A percentile compares a stretch with the other conserved stretches of the same genome.
Evolutionary conservation across 2,329 filamentous ascomycete genomes (phyloP).

Genomic region (Trichoderma sp.): DNA sequence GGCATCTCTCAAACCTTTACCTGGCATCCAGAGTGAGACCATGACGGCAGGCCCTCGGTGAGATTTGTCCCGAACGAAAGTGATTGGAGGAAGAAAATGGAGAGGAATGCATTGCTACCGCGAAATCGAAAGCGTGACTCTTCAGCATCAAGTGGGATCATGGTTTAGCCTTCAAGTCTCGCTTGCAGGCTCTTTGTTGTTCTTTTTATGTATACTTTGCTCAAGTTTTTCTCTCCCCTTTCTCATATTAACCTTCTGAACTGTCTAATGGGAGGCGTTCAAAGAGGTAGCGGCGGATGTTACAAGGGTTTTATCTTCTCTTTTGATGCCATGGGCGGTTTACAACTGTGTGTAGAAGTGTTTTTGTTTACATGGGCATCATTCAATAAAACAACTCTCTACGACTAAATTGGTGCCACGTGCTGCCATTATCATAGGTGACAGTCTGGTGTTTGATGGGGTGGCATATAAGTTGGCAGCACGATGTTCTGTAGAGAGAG

Average conservation of each 20-base stretch:
- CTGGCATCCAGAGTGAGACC: background rate
- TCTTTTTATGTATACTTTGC: background rate
- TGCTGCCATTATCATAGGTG: background rate
- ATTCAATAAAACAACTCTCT: constrained; percentile 8
- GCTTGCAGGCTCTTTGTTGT: background rate
- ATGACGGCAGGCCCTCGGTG: background rate
- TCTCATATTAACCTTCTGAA: background rate
- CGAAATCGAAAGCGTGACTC: background rate
- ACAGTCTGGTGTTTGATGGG: background rate
- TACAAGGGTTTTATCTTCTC: background rate
- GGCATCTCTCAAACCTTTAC: background rate
- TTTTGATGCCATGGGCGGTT: background rate
- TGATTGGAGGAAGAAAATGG: background rate
- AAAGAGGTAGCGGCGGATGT: constrained; percentile 13
- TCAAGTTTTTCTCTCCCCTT: background rate
- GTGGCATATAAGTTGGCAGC: background rate
- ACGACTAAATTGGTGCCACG: background rate
- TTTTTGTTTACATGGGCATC: background rate
- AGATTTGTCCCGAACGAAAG: background rate
- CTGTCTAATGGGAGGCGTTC: constrained; percentile 2
- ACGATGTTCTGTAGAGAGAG: background rate
- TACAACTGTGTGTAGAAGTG: background rate
- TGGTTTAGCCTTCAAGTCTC: background rate
- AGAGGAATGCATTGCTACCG: background rate
- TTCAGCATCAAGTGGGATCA: background rate